Base-by-base conservation (phyloP, 106 monocot genomes). In the Dendrobium huoshanense region DNA sequence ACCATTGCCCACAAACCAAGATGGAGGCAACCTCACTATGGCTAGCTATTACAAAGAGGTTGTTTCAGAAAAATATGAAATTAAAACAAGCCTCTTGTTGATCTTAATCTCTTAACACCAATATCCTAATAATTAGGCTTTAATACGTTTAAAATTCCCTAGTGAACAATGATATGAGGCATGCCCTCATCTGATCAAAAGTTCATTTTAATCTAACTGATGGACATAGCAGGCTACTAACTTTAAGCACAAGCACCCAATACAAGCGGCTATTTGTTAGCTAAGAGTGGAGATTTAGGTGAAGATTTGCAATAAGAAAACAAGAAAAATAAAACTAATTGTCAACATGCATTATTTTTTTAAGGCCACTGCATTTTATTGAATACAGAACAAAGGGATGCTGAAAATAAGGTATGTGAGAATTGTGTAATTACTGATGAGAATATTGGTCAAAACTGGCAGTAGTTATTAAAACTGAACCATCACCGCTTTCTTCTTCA, bases 391-490 rank as follows among this genome's bases (percentile, higher is more conserved):
- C 18, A 74, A 42, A 43, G 74, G 1, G 19, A 44, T 20, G 41
- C 19, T 9, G 19, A 74, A 43, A 74, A 74, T 20, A 74, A 2
- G 20, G 2, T 33, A 74, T 74, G 15, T 61, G 3, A 16, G 77
- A 80, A 48, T 41, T 42, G 75, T 9, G 2, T 56, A 75, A 92
- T 95, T 93, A 99, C 98, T 88, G 84, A 77, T 95, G 92, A 49
- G 98, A 80, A 85, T 90, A 90, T 55, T 37, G 81, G 7, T 99
- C 98, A 90, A 99, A 99, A 83, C 56, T 91, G n/a, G 48, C 65
- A 87, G 87, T 51, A 84, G 84, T 95, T 78, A 99, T 75, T 73
- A 73, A 73, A 79, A 86, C 74, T 49, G 92, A 85, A 78, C 88
- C 95, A 78, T 99, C 98, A 77, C 65, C 79, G 74, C 83, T 78